phyloP scores from a whole-genome alignment of 768 basidiomycete genomes.

The Tubosaeta sp. region DNA sequence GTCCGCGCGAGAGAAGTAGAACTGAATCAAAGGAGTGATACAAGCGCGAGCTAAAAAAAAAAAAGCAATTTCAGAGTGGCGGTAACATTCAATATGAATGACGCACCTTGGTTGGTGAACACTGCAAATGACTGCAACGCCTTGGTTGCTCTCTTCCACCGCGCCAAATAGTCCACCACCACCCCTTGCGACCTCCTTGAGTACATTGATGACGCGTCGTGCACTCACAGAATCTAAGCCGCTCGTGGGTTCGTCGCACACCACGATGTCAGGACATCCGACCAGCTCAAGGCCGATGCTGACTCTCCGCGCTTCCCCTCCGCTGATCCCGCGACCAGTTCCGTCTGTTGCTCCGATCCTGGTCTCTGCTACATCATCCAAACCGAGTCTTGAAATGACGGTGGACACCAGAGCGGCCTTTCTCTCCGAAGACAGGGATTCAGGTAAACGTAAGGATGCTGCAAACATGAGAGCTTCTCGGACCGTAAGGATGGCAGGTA shows the following conservation, averaged over 20 bases:
- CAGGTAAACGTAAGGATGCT: conserved; percentile 79
- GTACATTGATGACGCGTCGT: conserved; percentile 68
- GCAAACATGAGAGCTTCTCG: conserved; percentile 82
- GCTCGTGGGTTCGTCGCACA: conserved; percentile 82
- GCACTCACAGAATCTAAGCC: conserved; percentile 90
- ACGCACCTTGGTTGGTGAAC: conserved; percentile 82
- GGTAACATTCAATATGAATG: background rate
- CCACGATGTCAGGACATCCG: conserved; percentile 76
- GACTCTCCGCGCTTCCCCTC: conserved; percentile 87
- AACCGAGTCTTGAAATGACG: conserved; percentile 75
- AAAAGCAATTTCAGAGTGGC: background rate
- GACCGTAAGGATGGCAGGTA: conserved; percentile 76
- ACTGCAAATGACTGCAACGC: conserved; percentile 80
- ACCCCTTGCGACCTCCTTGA: conserved; percentile 66
- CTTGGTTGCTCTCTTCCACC: conserved; percentile 38
- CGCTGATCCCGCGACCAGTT: conserved; percentile 79
- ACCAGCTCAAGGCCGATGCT: conserved; percentile 89
- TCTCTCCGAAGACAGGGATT: conserved; percentile 55
- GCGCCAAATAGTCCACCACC: conserved; percentile 24
- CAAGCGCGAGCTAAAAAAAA: conserved; percentile 57
- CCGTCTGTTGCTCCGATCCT: conserved; percentile 65
- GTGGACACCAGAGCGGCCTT: conserved; percentile 64
- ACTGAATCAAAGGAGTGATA: conserved; percentile 85
- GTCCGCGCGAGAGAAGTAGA: conserved; percentile 72
- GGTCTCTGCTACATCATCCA: conserved; percentile 61